Base-by-base conservation (phyloP, 768 basidiomycete genomes). In the Mycena albidolilacea region DNA sequence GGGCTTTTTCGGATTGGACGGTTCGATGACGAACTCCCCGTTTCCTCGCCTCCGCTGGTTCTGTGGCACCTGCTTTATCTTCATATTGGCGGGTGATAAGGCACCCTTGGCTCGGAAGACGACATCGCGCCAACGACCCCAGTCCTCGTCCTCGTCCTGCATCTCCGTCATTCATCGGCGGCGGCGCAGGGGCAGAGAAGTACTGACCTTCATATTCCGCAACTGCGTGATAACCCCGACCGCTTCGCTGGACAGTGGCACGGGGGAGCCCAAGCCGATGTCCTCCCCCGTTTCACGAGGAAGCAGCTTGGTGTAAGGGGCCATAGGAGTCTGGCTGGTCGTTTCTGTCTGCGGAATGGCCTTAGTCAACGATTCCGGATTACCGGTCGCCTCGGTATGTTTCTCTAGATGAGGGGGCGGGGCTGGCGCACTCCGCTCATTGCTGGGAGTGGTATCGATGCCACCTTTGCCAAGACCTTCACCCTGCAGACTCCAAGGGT, bases 261-360 rank as follows among this genome's bases (percentile, higher is more conserved):
- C 91, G 14, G 95, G 95, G 1, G 95, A 95, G 2, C 93, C 92
- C 91, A 95, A 93, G 7, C 95, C 95, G 67, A 95, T 95, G 79
- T 95, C 95, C 69, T 92, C 88, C 1, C 95, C 95, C 0, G 94
- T 95, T 83, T 96, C 95, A 59, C 95, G 89, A 0, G 95, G 95
- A 41, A 96, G 86, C 8, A 90, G 83, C 76, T 89, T 91, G 11
- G 73, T 50, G 46, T 75, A 74, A 1, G 72, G 60, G 23, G 43
- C 59, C 15, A 63, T 41, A 38, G 55, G 67, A 41, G 71, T 66
- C 57, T 73, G 44, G 55, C 71, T 48, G 23, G 73, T 71, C n/a
- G 63, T 60, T 52, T 61, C 69, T 7, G 72, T 64, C 37, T 69
- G 75, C 8, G 72, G 48, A 17, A 70, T 70, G 23, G 73, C 71